Conservation (phyloP, 1,284 basidiomycete species). For the Tilletia walkeri region DNA sequence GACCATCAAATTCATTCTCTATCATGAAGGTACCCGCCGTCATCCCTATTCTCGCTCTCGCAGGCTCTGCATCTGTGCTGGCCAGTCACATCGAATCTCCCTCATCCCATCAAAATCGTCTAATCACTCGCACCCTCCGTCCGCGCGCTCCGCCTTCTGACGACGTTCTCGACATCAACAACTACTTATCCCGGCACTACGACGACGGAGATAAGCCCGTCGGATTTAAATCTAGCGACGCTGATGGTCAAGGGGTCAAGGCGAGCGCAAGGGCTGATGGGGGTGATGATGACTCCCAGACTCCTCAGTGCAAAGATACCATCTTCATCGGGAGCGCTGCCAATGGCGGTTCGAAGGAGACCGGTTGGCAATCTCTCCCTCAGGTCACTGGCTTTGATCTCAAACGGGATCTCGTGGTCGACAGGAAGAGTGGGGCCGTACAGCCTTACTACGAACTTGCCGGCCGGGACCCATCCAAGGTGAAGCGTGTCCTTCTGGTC, state of each 20-base stretch:
- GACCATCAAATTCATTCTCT: too few species aligned
- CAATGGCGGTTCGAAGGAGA: constrained; percentile 1
- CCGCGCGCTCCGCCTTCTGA: constrained; percentile 8
- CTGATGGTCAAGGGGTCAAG: constrained; percentile 40
- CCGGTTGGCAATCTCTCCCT: constrained; percentile 22
- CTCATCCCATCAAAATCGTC: too few species aligned
- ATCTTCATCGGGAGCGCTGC: constrained; percentile 9
- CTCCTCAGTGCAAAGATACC: constrained; percentile 35
- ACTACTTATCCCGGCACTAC: constrained; percentile 28
- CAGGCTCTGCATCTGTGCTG: too few species aligned
- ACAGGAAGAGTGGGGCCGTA: background rate
- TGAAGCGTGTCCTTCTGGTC: constrained; percentile 43
- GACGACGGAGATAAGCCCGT: constrained; percentile 38
- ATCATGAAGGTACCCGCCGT: too few species aligned
- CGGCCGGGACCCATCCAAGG: constrained; percentile 14
- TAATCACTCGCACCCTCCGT: too few species aligned
- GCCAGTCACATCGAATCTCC: too few species aligned
- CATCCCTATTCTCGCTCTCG: too few species aligned
- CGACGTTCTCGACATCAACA: constrained; percentile 23
- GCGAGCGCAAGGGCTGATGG: constrained; percentile 32
- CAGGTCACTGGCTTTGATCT: constrained; percentile 24
- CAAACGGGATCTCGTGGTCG: constrained; percentile 22
- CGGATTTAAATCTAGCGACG: constrained; percentile 33
- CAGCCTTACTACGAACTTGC: constrained; percentile 18
- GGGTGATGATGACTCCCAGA: constrained; percentile 42